phyloP scores from a whole-genome alignment of 257 asterid genomes.

The Salvia hispanica region DNA sequence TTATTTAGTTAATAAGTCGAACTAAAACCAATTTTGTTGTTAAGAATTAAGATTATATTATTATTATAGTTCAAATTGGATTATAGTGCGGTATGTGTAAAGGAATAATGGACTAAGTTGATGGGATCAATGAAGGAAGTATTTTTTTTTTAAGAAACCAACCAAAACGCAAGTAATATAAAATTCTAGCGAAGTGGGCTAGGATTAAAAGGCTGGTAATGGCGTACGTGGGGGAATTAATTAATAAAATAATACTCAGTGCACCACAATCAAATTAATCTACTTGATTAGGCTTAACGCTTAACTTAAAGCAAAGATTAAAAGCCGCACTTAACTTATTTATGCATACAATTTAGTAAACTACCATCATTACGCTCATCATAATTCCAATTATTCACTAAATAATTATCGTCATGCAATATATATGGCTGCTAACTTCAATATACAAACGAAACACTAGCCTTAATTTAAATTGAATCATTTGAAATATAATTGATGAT shows the following conservation, averaged over 20 bases:
- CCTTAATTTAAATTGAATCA: not conserved
- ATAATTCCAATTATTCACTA: conserved; percentile 10
- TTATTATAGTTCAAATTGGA: no score
- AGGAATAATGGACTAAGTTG: no score
- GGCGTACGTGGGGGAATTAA: conserved; percentile 36
- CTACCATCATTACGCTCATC: conserved; percentile 29
- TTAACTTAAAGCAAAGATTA: conserved; percentile 35
- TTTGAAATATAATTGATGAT: no score
- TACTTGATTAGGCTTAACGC: conserved; percentile 37
- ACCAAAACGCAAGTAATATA: not conserved
- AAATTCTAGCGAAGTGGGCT: not conserved
- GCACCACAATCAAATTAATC: conserved; percentile 40
- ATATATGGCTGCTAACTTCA: not conserved
- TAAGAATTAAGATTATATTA: no score
- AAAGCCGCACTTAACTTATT: conserved; percentile 33
- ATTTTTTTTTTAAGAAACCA: no score
- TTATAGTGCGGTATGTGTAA: no score
- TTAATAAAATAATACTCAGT: conserved; percentile 26
- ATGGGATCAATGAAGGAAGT: no score
- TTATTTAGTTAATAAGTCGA: no score
- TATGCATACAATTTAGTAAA: conserved; percentile 33
- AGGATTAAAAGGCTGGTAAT: conserved; percentile 20
- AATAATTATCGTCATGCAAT: not conserved
- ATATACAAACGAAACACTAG: not conserved
- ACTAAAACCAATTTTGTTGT: no score